phyloP scores from a whole-genome alignment of 2,329 filamentous ascomycete genomes.

The Scytalidium lignicola region DNA sequence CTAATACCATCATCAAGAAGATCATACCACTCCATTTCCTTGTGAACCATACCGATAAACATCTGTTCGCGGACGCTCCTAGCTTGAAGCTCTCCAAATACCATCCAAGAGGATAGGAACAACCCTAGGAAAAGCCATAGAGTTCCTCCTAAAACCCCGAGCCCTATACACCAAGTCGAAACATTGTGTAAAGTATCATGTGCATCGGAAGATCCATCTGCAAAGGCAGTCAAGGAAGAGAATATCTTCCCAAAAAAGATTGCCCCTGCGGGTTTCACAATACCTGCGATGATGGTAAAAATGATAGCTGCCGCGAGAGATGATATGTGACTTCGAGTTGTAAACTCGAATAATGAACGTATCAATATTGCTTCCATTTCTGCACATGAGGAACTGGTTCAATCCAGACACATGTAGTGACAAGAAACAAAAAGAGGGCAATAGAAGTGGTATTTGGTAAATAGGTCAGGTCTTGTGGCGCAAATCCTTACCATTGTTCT shows the following conservation, averaged over 20 bases:
- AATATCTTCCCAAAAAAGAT: slow-evolving; percentile 73
- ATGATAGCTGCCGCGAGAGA: slow-evolving; percentile 50
- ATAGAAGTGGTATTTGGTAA: no score
- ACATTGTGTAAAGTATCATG: slow-evolving; percentile 50
- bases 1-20: slow-evolving; percentile 63
- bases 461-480: background rate
- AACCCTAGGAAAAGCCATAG: slow-evolving; percentile 63
- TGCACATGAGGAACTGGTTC: background rate
- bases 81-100: slow-evolving; percentile 78
- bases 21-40: slow-evolving; percentile 81
- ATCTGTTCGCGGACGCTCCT: slow-evolving; percentile 56
- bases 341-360: slow-evolving; percentile 63
- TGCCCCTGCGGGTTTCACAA: slow-evolving; percentile 59
- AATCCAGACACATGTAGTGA: background rate
- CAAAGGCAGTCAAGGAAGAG: slow-evolving; percentile 62
- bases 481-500: background rate
- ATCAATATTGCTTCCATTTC: no score
- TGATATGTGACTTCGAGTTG: slow-evolving; percentile 52
- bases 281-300: slow-evolving; percentile 54
- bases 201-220: slow-evolving; percentile 44
- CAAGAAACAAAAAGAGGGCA: no score
- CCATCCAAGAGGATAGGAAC: slow-evolving; percentile 67
- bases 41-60: slow-evolving; percentile 64
- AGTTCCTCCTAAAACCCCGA: slow-evolving; percentile 57
- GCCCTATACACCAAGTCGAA: slow-evolving; percentile 53